Base-by-base conservation (phyloP, 164 flowering plant species). In the Berberis vulgaris region DNA sequence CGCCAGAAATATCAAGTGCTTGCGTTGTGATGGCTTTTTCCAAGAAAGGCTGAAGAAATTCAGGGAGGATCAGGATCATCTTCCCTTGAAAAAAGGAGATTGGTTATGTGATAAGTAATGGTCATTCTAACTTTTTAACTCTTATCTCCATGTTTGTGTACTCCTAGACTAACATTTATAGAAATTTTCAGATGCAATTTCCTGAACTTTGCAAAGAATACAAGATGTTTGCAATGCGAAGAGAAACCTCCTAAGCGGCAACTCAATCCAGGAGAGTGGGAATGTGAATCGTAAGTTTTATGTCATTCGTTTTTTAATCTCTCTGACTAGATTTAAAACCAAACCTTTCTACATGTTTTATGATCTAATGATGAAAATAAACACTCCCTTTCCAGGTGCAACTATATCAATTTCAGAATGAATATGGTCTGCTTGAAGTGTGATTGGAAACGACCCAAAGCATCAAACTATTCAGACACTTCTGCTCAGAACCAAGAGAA, bases 261-360 rank as follows among this genome's bases (percentile, higher is more conserved):
- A n/a, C 78, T 92, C 53, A 79, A 78, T 75, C 91, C 84, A 10
- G 98, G 96, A 55, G 98, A 92, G 54, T 92, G 98, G 96, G 91
- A 87, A 74, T 92, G 96, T 65, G 87, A 83, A 46, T 91, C 98
- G 96, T 91, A 71, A 84, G 98, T 76, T 55, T 55, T 55, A 6
- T 54, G 12, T 66, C n/a, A 9, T 8, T 42, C 6, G 5, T n/a
- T 41, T 57, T 10, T 40, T 1, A 9, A 58, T 9, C 0, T 58
- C 13, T 58, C 45, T 39, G n/a, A 58, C 41, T 41, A 47, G 10
- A 47, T 2, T 47, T 47, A 47, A 47, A 47, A 47, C 50, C 10
- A 47, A 6, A 47, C 6, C 49, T 46, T 46, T 5, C 26, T 5
- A 46, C 5, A 8, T 46, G 49, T 5, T 5, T 46, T 46, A 5